phyloP scores from a whole-genome alignment of 345 rosid species.

The Rhizophora mangle region DNA sequence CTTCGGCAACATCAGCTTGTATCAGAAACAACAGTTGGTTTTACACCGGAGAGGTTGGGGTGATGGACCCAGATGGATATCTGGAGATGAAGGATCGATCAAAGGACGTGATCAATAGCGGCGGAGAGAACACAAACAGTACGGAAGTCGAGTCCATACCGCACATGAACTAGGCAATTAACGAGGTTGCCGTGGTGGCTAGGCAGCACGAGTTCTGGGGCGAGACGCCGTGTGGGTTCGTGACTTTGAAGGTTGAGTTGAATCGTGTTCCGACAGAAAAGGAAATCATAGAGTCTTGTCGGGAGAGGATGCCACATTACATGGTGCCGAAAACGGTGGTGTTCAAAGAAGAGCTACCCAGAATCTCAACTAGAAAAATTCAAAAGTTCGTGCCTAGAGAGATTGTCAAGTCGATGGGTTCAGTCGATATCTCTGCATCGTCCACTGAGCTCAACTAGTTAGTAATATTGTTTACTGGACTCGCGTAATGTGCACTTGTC shows the following conservation, averaged over 20 bases:
- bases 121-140: background rate
- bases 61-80: constrained; percentile 2
- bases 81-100: background rate
- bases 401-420: background rate
- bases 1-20: background rate
- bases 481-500: too few relatives aligned
- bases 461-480: too few relatives aligned
- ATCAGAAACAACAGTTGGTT: background rate
- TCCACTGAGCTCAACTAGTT: too few relatives aligned
- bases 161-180: background rate
- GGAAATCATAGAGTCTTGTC: background rate
- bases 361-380: too few relatives aligned
- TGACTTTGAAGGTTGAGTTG: background rate
- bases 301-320: background rate
- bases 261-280: background rate
- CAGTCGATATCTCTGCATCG: too few relatives aligned
- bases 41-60: background rate
- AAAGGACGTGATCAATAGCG: background rate
- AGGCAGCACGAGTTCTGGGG: background rate
- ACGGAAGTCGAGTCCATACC: background rate
- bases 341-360: background rate
- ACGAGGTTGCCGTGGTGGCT: constrained; percentile 1
- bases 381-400: background rate
- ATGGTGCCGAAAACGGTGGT: constrained; percentile 1
- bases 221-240: background rate